Conservation (phyloP, 1,284 basidiomycete genomes). For the Cystobasidiaceae sp. region DNA sequence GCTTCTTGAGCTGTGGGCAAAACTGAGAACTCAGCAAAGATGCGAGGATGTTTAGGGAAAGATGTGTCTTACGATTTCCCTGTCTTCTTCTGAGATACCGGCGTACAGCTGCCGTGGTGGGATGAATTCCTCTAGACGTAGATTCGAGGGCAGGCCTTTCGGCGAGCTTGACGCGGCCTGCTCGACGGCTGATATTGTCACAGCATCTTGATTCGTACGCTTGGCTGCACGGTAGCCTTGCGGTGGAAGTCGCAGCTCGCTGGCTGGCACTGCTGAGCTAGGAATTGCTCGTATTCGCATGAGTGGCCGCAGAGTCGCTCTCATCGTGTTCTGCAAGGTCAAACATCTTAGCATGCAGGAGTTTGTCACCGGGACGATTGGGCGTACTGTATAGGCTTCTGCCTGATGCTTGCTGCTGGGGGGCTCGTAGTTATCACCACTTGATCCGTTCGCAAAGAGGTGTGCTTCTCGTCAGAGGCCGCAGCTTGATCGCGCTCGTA, state of each 20-base stretch:
- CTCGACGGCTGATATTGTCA: background rate
- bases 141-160: constrained; percentile 30
- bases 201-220: background rate
- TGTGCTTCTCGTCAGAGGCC: too few relatives aligned
- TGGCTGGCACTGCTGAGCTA: background rate
- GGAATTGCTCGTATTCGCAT: constrained; percentile 28
- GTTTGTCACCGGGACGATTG: too few relatives aligned
- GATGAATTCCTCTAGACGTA: constrained; percentile 37
- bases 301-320: constrained; percentile 5
- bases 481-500: too few relatives aligned
- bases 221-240: background rate
- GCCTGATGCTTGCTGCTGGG: too few relatives aligned
- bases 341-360: too few relatives aligned
- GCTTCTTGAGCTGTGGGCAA: constrained; percentile 17
- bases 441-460: too few relatives aligned
- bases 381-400: too few relatives aligned
- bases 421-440: too few relatives aligned
- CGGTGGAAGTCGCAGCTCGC: constrained; percentile 15
- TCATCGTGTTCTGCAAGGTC: background rate
- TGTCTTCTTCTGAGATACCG: constrained; percentile 32
- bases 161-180: background rate
- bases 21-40: too few relatives aligned
- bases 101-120: constrained; percentile 33
- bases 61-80: constrained; percentile 38
- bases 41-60: background rate